Base-by-base conservation (phyloP, 345 rosid species). In the Camelina laxa region DNA sequence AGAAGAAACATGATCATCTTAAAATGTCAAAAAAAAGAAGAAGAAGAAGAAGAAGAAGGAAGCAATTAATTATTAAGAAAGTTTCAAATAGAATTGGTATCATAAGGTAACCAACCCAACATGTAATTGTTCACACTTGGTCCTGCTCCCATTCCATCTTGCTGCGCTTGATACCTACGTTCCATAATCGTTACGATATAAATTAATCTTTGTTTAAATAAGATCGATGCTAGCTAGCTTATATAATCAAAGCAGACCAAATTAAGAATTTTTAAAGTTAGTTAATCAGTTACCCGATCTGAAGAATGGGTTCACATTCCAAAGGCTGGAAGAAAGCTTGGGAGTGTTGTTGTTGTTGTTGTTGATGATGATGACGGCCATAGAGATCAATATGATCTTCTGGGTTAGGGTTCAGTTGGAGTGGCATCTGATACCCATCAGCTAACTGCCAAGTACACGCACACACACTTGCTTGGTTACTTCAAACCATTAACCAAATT, bases 101-200 rank as follows among this genome's bases (percentile, higher is more conserved):
- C 80, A 63, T 84, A 94, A 47, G 97, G 97, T 66, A 94, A 76
- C 98, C 98, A 94, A 77, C 92, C 97, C 67, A 72, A 65, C 95
- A 89, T 87, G 84, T 85, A 94, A 74, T 85, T 91, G 77, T 81
- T 87, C 80, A 81, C 82, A 79, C 96, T 88, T 21, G 97, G 95
- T 3, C 98, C 94, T 36, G 85, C 93, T 24, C 81, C 85, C 45
- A 80, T 85, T 47, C 81, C 87, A 68, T 91, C 91, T 17, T 73
- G 84, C 42, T 84, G 98, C 7, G 57, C 81, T 22, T 84, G 98
- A 55, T 87, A 91, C 69, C 97, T 91, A 82, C 4, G 83, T 0
- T 20, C 30, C 30, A 27, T 27, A 45, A 69, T 58, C 4, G 7
- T 35, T 56, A 21, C 30, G 11, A 35, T 8, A 35, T 35, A 10